Conservation (phyloP, 257 asterid genomes). For the Ehretia macrophylla region DNA sequence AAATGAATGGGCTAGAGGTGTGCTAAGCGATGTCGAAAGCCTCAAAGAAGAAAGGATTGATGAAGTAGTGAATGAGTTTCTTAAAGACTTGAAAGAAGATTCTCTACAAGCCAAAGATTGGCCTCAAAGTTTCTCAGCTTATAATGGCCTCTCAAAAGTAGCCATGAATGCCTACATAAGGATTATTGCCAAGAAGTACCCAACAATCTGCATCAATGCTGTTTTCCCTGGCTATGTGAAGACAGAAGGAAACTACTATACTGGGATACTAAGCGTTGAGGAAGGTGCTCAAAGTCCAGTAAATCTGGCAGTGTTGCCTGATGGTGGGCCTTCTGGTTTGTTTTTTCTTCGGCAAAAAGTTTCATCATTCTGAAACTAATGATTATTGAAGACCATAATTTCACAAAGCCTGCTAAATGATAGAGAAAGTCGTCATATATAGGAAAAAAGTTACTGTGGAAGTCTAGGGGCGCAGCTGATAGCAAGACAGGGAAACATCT, state of each 20-base stretch:
- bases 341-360: neutral
- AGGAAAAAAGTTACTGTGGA: too few relatives aligned
- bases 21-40: constrained; percentile 4
- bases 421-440: too few relatives aligned
- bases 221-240: constrained; percentile 19
- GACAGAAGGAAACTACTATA: constrained; percentile 19
- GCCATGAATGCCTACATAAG: constrained; percentile 18
- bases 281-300: constrained; percentile 15
- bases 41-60: constrained; percentile 17
- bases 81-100: constrained; percentile 10
- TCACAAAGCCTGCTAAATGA: too few relatives aligned
- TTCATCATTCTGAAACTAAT: neutral
- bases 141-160: constrained; percentile 11
- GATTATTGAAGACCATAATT: too few relatives aligned
- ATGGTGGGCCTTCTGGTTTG: constrained; percentile 18
- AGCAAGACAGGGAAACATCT: too few relatives aligned
- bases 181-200: constrained; percentile 12
- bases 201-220: constrained; percentile 1
- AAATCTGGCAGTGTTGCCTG: constrained; percentile 12
- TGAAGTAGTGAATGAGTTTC: constrained; percentile 8
- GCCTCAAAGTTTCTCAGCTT: constrained; percentile 8
- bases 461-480: too few relatives aligned
- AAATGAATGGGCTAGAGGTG: constrained; percentile 8
- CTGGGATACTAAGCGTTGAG: neutral
- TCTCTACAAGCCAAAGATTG: constrained; percentile 13